Percentiles rank a stretch among this genome's conserved stretches.
Conservation (phyloP, 176 grass and related monocot species). For the Saccharum officinarum region DNA sequence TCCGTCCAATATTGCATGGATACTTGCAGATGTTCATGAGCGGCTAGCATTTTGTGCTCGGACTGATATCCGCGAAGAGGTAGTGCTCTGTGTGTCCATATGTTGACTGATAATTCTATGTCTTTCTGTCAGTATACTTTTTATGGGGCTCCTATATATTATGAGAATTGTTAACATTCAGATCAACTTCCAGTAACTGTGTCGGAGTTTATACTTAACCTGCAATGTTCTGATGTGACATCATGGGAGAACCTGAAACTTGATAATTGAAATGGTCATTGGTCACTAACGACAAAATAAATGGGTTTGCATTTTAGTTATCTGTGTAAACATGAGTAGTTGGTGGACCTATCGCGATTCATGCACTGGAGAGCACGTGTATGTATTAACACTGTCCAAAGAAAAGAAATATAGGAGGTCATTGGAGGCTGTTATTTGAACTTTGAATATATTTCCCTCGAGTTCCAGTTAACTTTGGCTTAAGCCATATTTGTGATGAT, state of each 20-base stretch:
- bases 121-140: not conserved
- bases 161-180: not conserved
- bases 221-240: not conserved
- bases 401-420: not conserved
- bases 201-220: not conserved
- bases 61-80: slow-evolving; percentile 92
- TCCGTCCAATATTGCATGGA: slow-evolving; percentile 86
- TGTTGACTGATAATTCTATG: slow-evolving; percentile 4
- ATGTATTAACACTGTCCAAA: not conserved
- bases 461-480: not conserved
- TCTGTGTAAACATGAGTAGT: not conserved
- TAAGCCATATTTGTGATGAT: slow-evolving; percentile 16
- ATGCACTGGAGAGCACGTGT: not conserved
- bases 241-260: slow-evolving; percentile 7
- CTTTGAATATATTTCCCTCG: not conserved
- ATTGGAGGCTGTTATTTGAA: not conserved
- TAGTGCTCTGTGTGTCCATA: slow-evolving; percentile 25
- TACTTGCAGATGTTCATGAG: slow-evolving; percentile 94
- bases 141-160: not conserved
- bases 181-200: slow-evolving; percentile 1
- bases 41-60: slow-evolving; percentile 94
- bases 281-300: not conserved
- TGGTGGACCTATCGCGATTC: not conserved
- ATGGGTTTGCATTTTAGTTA: not conserved
- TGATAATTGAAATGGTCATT: not conserved